Conservation (phyloP, 257 asterid species). For the Lycium ferocissimum region DNA sequence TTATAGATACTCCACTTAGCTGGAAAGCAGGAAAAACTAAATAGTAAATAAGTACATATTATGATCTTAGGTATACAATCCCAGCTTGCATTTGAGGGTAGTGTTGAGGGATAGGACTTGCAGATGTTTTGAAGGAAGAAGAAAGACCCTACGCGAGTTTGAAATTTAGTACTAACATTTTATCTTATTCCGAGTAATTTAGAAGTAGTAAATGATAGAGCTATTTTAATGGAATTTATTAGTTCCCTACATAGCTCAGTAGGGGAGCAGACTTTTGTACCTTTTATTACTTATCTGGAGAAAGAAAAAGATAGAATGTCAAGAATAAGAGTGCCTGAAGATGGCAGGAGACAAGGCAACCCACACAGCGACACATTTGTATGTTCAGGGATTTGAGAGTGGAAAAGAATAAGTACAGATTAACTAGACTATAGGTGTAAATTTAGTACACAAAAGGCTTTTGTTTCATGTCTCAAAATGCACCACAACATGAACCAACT, state of each 20-base stretch:
- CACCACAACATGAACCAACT: not conserved
- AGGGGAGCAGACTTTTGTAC: not conserved
- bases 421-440: not conserved
- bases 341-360: not conserved
- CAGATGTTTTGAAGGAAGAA: not conserved
- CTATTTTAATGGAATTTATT: not conserved
- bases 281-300: not conserved
- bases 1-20: not conserved
- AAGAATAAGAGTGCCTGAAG: not conserved
- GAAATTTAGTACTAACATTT: not conserved
- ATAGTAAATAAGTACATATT: not conserved
- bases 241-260: not conserved
- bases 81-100: not conserved
- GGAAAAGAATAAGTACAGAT: not conserved
- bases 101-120: not conserved
- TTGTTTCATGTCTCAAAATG: not conserved
- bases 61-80: not conserved
- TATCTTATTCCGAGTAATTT: not conserved
- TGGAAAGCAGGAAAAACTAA: not conserved
- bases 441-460: not conserved
- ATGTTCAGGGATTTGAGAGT: not conserved
- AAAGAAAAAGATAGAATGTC: not conserved
- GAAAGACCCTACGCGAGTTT: not conserved
- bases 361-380: not conserved
- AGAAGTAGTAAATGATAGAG: not conserved